Conservation (phyloP, 805 yeast species). For the Candida wancherniae region DNA sequence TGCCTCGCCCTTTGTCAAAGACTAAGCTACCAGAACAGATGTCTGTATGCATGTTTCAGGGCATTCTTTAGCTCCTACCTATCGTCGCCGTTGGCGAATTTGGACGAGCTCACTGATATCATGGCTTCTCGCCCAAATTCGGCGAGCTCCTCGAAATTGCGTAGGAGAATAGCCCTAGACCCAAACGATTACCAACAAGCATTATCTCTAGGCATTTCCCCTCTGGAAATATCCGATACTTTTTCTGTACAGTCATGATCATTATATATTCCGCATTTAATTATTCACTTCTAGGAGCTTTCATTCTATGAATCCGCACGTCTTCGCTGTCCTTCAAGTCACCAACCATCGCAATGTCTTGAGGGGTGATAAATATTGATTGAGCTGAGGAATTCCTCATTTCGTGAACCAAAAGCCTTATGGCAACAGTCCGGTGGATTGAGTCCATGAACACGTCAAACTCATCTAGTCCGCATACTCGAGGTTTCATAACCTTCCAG, state of each 20-base stretch:
- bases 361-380: slow-evolving; percentile 91
- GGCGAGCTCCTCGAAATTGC: too few relatives aligned
- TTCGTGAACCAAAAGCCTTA: slow-evolving; percentile 66
- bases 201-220: slow-evolving; percentile 1
- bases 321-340: slow-evolving; percentile 43
- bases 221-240: background rate
- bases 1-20: slow-evolving; percentile 3
- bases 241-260: background rate
- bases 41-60: slow-evolving; percentile 5
- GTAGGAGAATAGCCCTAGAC: slow-evolving; percentile 2
- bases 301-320: slow-evolving; percentile 62
- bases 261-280: background rate
- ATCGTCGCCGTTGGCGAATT: slow-evolving; percentile 7
- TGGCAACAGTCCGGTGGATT: slow-evolving; percentile 76
- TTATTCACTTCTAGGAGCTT: slow-evolving; percentile 28
- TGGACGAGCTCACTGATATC: slow-evolving; percentile 1
- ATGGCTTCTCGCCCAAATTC: too few relatives aligned
- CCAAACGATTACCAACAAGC: slow-evolving; percentile 1
- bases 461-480: slow-evolving; percentile 88
- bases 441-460: slow-evolving; percentile 98
- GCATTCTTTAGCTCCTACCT: slow-evolving; percentile 9
- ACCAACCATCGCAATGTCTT: slow-evolving; percentile 74
- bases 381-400: slow-evolving; percentile 67
- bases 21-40: background rate
- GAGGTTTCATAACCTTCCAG: slow-evolving; percentile 89